These are phyloP conservation scores for Talaromyces islandicus DNA, from an alignment of 2,329 filamentous ascomycete genomes.

Conservation along the genomic window DNA sequence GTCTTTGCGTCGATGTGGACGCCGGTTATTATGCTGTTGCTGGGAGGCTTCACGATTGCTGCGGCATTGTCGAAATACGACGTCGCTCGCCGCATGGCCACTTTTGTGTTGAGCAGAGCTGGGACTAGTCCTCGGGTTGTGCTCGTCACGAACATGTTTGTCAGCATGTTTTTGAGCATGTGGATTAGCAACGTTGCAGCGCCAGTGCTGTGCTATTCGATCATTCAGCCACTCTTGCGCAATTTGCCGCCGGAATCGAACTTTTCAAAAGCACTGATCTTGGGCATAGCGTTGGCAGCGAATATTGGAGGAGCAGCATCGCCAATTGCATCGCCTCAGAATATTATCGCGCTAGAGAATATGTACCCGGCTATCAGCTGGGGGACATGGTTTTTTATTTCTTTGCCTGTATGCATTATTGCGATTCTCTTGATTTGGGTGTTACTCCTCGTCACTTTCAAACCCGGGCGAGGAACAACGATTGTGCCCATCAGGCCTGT, in stretches of 20 bases:
- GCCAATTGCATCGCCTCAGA: constrained; percentile 94
- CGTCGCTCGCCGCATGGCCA: constrained; percentile 95
- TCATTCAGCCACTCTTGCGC: constrained; percentile 93
- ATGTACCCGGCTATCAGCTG: constrained; percentile 90
- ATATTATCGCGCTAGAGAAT: constrained; percentile 92
- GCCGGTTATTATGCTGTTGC: constrained; percentile 93
- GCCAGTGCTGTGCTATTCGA: constrained; percentile 93
- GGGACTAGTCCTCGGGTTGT: constrained; percentile 86
- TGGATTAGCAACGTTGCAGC: constrained; percentile 98
- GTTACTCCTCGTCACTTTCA: constrained; percentile 77
- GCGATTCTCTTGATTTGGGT: constrained; percentile 86
- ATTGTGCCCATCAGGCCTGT: constrained; percentile 89
- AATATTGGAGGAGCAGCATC: constrained; percentile 96
- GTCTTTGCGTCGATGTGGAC: constrained; percentile 98
- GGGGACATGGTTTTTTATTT: constrained; percentile 96
- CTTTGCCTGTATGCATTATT: constrained; percentile 85
- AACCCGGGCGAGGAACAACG: constrained; percentile 74
- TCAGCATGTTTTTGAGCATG: constrained; percentile 96
- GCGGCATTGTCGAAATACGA: constrained; percentile 95
- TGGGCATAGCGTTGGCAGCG: constrained; percentile 89
- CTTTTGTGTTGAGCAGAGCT: constrained; percentile 91
- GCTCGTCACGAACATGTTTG: constrained; percentile 96
- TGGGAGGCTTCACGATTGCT: constrained; percentile 93
- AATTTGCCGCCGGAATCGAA: constrained; percentile 84
- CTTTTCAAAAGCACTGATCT: constrained; percentile 91